Evolutionary conservation across 1,284 basidiomycete species (phyloP).

Genomic region (Coriolopsis trogii): DNA sequence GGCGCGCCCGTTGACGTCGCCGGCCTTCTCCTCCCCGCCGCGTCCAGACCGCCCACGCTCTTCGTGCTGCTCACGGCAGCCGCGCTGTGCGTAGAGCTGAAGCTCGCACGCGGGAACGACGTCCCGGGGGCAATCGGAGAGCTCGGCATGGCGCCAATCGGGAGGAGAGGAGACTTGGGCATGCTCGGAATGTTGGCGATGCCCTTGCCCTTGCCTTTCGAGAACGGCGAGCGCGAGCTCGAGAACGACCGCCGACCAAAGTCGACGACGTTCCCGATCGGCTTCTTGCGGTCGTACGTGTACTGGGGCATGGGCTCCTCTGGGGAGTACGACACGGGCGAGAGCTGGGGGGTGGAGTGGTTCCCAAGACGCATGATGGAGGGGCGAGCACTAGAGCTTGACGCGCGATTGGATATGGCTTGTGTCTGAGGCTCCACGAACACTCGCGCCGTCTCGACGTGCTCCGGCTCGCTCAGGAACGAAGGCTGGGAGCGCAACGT

Average conservation of each 20-base stretch:
- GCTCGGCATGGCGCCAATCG: constrained; percentile 21
- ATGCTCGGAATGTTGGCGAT: constrained; percentile 16
- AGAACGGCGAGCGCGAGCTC: constrained; percentile 15
- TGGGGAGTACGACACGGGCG: constrained; percentile 32
- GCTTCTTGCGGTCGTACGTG: constrained; percentile 31
- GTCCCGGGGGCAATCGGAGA: constrained; percentile 15
- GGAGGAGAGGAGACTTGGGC: constrained; percentile 17
- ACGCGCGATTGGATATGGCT: constrained; percentile 38
- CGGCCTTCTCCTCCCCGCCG: constrained; percentile 15
- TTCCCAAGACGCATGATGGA: constrained; percentile 47
- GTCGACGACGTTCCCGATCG: constrained; percentile 32
- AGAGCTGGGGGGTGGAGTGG: constrained; percentile 37
- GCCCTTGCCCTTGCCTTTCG: constrained; percentile 24
- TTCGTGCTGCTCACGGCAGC: constrained; percentile 12
- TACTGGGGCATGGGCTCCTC: constrained; percentile 22
- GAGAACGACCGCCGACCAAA: constrained; percentile 26
- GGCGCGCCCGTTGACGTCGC: constrained; percentile 25
- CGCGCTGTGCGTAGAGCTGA: constrained; percentile 23
- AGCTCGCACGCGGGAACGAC: constrained; percentile 8
- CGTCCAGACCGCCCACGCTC: neutral
- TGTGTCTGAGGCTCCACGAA: constrained; percentile 39
- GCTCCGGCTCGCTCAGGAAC: constrained; percentile 3
- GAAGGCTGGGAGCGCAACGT: neutral
- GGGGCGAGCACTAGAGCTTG: constrained; percentile 32
- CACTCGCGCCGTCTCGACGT: constrained; percentile 27